Conservation (phyloP, 495 filamentous ascomycete species). For the Rhypophila decipiens region DNA sequence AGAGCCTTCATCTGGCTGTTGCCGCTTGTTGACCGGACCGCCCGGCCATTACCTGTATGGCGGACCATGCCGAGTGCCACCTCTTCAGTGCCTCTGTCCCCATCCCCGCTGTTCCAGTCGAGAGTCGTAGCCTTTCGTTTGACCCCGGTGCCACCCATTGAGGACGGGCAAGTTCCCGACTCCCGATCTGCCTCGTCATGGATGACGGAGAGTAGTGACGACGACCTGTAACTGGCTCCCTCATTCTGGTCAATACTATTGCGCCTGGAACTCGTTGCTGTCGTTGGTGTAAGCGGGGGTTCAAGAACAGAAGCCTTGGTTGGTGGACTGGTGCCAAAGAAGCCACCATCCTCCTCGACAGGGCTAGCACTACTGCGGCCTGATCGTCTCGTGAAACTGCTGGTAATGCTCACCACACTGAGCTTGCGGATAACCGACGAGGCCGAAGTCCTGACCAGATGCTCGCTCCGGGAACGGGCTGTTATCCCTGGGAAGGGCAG, state of each 20-base stretch:
- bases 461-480: slow-evolving; percentile 53
- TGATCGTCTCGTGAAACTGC: slow-evolving; percentile 57
- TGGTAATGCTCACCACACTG: slow-evolving; percentile 64
- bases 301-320: not conserved
- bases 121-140: not conserved
- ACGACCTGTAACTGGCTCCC: slow-evolving; percentile 5
- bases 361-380: not conserved
- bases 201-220: slow-evolving; percentile 28
- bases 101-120: not conserved
- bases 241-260: not conserved
- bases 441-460: slow-evolving; percentile 60
- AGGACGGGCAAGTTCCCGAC: slow-evolving; percentile 1
- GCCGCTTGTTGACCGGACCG: no score
- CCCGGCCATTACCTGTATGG: no score
- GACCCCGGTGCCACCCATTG: not conserved
- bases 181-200: slow-evolving; percentile 30
- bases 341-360: slow-evolving; percentile 6
- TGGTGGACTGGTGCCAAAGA: not conserved
- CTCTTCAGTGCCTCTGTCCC: not conserved
- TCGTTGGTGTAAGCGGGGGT: not conserved
- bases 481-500: slow-evolving; percentile 85
- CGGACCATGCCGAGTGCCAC: not conserved
- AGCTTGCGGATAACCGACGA: slow-evolving; percentile 79
- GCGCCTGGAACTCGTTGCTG: not conserved
- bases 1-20: no score